These are phyloP conservation scores for Vaccinium macrocarpon DNA, from an alignment of 148 eudicot genomes.

Conservation along the genomic window DNA sequence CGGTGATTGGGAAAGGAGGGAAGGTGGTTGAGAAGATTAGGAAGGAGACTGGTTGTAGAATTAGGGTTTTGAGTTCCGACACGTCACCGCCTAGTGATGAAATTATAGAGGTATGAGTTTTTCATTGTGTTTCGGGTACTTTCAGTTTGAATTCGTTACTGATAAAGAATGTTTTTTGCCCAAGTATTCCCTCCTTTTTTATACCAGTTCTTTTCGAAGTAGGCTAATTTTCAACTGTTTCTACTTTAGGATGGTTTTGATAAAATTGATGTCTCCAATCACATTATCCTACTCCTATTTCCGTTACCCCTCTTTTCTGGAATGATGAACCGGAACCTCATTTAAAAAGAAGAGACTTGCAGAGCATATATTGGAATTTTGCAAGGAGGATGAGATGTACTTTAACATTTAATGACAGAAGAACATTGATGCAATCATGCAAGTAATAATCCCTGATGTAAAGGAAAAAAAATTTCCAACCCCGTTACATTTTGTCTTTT, in stretches of 20 bases:
- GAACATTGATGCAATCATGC: too few species aligned
- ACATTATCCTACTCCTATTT: neutral
- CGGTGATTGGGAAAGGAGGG: constrained; percentile 2
- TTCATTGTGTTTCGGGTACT: neutral
- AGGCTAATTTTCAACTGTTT: neutral
- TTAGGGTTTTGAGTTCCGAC: neutral
- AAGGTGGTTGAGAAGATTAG: constrained; percentile 2
- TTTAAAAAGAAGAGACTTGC: too few species aligned
- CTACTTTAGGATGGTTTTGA: neutral
- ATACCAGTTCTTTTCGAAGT: neutral
- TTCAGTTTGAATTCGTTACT: neutral
- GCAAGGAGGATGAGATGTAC: too few species aligned
- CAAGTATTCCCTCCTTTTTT: too few species aligned
- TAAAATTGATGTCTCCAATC: neutral
- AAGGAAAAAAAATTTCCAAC: too few species aligned
- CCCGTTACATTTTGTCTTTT: neutral
- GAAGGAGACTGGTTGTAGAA: neutral
- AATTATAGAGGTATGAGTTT: neutral
- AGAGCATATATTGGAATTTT: too few species aligned
- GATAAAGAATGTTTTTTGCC: neutral
- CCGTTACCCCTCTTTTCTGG: too few species aligned
- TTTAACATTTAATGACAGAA: too few species aligned
- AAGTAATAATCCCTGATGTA: too few species aligned
- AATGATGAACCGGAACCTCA: too few species aligned
- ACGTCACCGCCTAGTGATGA: neutral